Evolutionary conservation across 306 rosid species (phyloP), one percentile per base, ranked within the genome.

Genomic region (Begonia masoniana): DNA sequence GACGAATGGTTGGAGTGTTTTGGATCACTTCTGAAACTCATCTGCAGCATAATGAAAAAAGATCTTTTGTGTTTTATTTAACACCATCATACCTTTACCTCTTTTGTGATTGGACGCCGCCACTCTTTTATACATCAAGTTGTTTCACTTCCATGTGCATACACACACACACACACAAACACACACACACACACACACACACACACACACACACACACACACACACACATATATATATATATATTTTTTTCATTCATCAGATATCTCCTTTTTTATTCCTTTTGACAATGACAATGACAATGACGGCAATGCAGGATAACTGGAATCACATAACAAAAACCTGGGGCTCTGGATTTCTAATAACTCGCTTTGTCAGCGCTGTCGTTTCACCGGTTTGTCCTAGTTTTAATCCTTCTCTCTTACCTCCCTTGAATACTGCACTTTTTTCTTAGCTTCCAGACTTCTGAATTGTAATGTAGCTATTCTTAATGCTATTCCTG

Each of bases 351-450:
- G 95, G 95, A 66, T 79, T 71, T 71, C 67, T 89, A 71, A 66
- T 89, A 26, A 66, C 91, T 58, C 74, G 73, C 65, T 85, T 89
- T 68, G 81, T 85, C 74, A 73, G 82, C 15, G 58, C 78, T 7
- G 57, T 61, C 31, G 94, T 85, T 67, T 78, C 96, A 3, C 95
- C 88, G 82, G 96, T 91, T 69, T 14, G 88, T 76, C 51, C 73
- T 50, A 55, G 56, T 12, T 59, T 51, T 41, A 52, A 62, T 54
- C 51, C 61, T 21, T 12, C 42, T 35, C 41, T 62, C 39, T 31
- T 26, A 60, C 13, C 26, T 56, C 10, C 9, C 23, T 15, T 57
- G 69, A 17, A 50, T 60, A 31, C 56, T 55, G 26, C 39, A 12
- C 41, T 56, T 51, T 19, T 43, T 53, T 12, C 13, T 47, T 47